Conservation (phyloP, 75 land plant species). For the Pinus tabuliformis region DNA sequence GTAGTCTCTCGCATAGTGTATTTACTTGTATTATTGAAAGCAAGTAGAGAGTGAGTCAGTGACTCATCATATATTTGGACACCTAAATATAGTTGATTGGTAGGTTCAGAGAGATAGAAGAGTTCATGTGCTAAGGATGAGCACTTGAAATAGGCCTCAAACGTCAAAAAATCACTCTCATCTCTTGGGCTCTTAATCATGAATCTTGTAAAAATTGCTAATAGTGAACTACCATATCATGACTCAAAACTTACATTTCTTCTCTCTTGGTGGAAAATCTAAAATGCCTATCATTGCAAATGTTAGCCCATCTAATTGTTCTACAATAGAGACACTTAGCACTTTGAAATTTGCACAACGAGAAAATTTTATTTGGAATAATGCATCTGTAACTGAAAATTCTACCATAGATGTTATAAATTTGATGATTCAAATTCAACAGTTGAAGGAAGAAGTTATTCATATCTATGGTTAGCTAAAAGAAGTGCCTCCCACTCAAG, state of each 20-base stretch:
- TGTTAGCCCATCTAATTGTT: conserved; percentile 13
- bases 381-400: conserved; percentile 95
- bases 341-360: conserved; percentile 98
- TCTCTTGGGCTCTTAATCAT: conserved; percentile 98
- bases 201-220: conserved; percentile 84
- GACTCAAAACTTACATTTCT: conserved; percentile 99
- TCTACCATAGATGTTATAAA: conserved; percentile 87
- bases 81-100: conserved; percentile 92
- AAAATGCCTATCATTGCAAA: too few relatives aligned
- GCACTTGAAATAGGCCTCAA: conserved; percentile 92
- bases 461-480: conserved; percentile 47
- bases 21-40: conserved; percentile 96
- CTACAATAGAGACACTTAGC: conserved; percentile 86
- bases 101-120: conserved; percentile 98
- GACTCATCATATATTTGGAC: conserved; percentile 79
- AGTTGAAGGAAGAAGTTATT: conserved; percentile 76
- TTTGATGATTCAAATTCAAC: conserved; percentile 75
- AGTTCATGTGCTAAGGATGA: conserved; percentile 97
- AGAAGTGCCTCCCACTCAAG: conserved; percentile 26
- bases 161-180: conserved; percentile 96
- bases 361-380: conserved; percentile 90
- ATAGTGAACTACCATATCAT: conserved; percentile 91
- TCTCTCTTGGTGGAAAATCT: conserved; percentile 14
- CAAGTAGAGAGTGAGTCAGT: conserved; percentile 90
- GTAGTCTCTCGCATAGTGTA: conserved; percentile 97